Conservation (phyloP, 2,329 filamentous ascomycete genomes). For the Fusarium robinianum region DNA sequence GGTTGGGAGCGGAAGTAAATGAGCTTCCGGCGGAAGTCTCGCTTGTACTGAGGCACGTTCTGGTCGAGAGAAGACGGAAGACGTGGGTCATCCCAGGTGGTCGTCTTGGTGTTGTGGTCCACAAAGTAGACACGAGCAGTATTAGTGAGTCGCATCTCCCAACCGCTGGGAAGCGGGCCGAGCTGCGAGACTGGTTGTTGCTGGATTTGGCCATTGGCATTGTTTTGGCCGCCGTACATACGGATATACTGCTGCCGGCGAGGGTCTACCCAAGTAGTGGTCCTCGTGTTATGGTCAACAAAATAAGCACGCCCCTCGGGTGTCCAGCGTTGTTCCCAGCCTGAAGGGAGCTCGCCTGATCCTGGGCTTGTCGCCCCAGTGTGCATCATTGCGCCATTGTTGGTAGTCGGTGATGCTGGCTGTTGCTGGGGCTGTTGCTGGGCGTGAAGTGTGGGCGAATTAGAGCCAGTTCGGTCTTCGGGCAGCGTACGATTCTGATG, state of each 20-base stretch:
- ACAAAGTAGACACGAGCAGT: constrained; percentile 98
- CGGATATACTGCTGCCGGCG: constrained; percentile 96
- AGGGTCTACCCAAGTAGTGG: constrained; percentile 98
- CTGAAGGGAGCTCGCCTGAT: constrained; percentile 89
- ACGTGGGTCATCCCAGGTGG: constrained; percentile 97
- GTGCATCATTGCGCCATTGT: constrained; percentile 82
- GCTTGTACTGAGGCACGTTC: constrained; percentile 99
- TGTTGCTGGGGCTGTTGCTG: constrained; percentile 51
- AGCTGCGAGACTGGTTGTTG: constrained; percentile 97
- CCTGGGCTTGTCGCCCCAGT: constrained; percentile 92
- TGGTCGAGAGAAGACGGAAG: constrained; percentile 95
- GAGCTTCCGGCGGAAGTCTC: constrained; percentile 95
- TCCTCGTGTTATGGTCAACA: constrained; percentile 97
- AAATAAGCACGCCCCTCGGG: constrained; percentile 96
- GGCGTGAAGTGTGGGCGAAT: constrained; percentile 76
- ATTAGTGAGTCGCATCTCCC: constrained; percentile 99
- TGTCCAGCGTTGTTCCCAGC: constrained; percentile 96
- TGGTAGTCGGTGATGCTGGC: constrained; percentile 42
- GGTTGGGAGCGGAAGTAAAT: constrained; percentile 99
- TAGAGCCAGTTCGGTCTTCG: constrained; percentile 92
- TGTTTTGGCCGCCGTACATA: constrained; percentile 91
- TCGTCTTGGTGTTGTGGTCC: constrained; percentile 99
- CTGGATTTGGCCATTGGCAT: constrained; percentile 84
- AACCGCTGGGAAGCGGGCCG: constrained; percentile 91
- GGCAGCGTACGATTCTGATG: constrained; percentile 96